These are phyloP conservation scores for Nicotiana paniculata DNA, from an alignment of 257 asterid genomes.

Conservation along the genomic window DNA sequence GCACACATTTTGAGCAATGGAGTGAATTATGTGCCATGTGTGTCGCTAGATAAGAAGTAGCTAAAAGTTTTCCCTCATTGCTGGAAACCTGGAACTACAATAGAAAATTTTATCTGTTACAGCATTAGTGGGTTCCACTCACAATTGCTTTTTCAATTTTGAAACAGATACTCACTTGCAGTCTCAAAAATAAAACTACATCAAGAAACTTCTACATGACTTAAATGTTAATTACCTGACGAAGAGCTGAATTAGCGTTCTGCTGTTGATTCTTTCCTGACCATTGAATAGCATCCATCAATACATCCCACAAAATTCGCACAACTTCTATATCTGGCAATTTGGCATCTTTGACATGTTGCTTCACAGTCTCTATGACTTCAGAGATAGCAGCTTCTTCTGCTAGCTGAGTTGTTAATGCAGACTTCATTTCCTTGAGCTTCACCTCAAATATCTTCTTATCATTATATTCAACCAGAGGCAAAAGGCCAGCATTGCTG, in stretches of 20 bases:
- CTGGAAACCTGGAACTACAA: not conserved
- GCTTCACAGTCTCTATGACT: constrained; percentile 89
- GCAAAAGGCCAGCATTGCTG: constrained; percentile 76
- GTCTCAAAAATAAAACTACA: not conserved
- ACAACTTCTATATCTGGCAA: constrained; percentile 88
- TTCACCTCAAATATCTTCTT: constrained; percentile 80
- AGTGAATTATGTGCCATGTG: not conserved
- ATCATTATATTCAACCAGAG: constrained; percentile 73
- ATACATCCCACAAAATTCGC: constrained; percentile 81
- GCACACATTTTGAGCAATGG: not conserved
- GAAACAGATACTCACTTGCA: not conserved
- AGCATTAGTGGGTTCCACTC: not conserved
- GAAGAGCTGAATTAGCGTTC: constrained; percentile 83
- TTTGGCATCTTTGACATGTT: constrained; percentile 84
- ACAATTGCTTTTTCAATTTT: not conserved
- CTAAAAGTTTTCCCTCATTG: not conserved
- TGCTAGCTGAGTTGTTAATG: constrained; percentile 68
- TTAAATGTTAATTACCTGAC: constrained; percentile 51
- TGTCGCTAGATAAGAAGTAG: not conserved
- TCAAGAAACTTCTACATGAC: not conserved
- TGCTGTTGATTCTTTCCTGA: constrained; percentile 97
- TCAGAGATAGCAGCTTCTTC: constrained; percentile 78
- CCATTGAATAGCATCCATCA: constrained; percentile 99
- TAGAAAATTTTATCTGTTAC: not conserved
- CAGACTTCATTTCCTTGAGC: constrained; percentile 84